Evolutionary conservation across 495 filamentous ascomycete genomes (phyloP).

Genomic region (Tricharina praecox): DNA sequence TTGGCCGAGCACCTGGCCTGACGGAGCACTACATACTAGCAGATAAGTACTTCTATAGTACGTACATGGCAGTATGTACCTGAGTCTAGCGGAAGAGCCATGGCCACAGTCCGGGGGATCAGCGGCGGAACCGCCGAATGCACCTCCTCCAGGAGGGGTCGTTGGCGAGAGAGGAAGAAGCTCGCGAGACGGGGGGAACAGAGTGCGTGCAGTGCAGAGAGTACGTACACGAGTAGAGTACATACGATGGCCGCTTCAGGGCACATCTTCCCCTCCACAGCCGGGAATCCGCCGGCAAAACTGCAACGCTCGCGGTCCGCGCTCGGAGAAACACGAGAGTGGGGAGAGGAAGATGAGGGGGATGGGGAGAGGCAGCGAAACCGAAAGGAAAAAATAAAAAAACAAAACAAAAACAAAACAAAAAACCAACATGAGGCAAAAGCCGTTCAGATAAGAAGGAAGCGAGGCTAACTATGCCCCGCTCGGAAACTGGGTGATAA

Average conservation of each 20-base stretch:
- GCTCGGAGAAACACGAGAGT: no score
- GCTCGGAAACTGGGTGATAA: background rate
- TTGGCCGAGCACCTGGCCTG: no score
- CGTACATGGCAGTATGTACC: background rate
- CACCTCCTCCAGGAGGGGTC: background rate
- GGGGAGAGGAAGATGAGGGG: background rate
- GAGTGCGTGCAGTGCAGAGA: no score
- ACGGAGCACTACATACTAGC: background rate
- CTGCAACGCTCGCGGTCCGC: no score
- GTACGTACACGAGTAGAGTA: no score
- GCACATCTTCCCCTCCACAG: no score
- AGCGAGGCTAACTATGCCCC: background rate
- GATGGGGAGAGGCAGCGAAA: background rate
- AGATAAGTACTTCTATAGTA: background rate
- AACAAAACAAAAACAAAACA: background rate
- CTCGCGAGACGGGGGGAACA: no score
- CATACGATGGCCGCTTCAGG: no score
- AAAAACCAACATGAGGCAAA: background rate
- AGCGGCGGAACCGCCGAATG: background rate
- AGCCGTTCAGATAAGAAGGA: background rate
- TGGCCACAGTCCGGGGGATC: conserved; percentile 1
- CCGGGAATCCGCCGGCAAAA: no score
- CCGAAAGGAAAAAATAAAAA: background rate
- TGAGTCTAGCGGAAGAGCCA: background rate
- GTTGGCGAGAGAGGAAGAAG: no score